Base-by-base conservation (phyloP, 2,329 filamentous ascomycete genomes). In the Colletotrichum gigasporum region DNA sequence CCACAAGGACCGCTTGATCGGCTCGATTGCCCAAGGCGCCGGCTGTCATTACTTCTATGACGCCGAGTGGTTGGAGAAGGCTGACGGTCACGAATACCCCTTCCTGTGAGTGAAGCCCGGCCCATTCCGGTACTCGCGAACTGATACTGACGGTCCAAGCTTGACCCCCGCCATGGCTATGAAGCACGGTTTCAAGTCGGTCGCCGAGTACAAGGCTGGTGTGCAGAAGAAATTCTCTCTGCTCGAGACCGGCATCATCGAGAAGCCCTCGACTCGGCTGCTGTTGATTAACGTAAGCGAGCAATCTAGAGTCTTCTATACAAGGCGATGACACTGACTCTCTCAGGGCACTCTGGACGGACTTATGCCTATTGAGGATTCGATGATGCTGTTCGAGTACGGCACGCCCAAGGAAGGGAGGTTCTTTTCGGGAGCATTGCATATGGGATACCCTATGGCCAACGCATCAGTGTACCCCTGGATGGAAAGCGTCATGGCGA, bases 291-390 rank as follows among this genome's bases (percentile, higher is more conserved):
- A 90, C 71, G 86, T 86, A 72, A 71, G 82, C 74, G 10, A 24
- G 10, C 14, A n/a, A 1, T 26, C 8, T 39, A 4, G 5, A 41
- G 11, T 32, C 26, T 10, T 26, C 18, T 3, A 8, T 2, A 8
- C 6, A 16, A 20, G 18, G 16, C 14, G 20, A 41, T 26, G 48
- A n/a, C 28, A 48, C 41, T 58, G 34, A 37, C 18, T 5, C 11
- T 8, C 14, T 2, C 66, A 89, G 82, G 88, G 89, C 8, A 86
- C 83, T 3, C 79, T 83, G 56, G 89, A 91, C 68, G 88, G 88
- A 0, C 75, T 91, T 44, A 90, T 90, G 81, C 89, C 89, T 0
- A 89, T 91, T 61, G 89, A 91, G 71, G 89, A 91, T 71, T 88
- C 82, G 12, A 84, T 89, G 77, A 76, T 91, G 53, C 76, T 91